Evolutionary conservation across 2,329 filamentous ascomycete genomes (phyloP).

Genomic region (Arthrobotrys entomopaga): DNA sequence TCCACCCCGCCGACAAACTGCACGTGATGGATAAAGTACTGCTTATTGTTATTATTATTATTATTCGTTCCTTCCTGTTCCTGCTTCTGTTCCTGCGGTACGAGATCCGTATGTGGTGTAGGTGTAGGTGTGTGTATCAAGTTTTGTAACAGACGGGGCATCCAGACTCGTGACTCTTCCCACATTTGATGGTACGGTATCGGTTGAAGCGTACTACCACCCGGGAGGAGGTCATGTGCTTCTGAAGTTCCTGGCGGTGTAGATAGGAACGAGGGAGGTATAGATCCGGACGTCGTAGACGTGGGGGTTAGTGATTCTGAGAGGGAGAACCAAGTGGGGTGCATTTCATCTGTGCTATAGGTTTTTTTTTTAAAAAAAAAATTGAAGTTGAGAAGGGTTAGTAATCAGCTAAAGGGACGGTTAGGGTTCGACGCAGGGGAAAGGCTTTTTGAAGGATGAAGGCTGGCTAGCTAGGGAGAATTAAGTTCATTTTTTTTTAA

Average conservation of each 20-base stretch:
- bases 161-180: slow-evolving; percentile 57
- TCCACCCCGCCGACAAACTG: slow-evolving; percentile 56
- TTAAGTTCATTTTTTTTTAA: not conserved
- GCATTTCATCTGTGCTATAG: slow-evolving; percentile 58
- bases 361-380: not conserved
- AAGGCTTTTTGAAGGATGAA: not conserved
- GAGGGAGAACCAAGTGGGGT: slow-evolving; percentile 57
- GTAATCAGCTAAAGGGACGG: slow-evolving; percentile 34
- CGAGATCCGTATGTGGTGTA: not conserved
- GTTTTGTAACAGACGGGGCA: slow-evolving; percentile 52
- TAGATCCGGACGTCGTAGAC: slow-evolving; percentile 25
- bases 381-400: slow-evolving; percentile 24
- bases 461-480: slow-evolving; percentile 6
- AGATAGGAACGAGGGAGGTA: slow-evolving; percentile 30
- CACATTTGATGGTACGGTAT: slow-evolving; percentile 58
- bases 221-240: slow-evolving; percentile 9
- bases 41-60: not conserved
- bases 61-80: not conserved
- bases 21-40: slow-evolving; percentile 57
- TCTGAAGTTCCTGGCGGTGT: slow-evolving; percentile 4
- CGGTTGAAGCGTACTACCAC: slow-evolving; percentile 24
- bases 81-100: not conserved
- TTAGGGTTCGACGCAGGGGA: not conserved
- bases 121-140: not conserved
- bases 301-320: slow-evolving; percentile 46